phyloP scores from a whole-genome alignment of 768 basidiomycete genomes.

The Suillus hirtellus region DNA sequence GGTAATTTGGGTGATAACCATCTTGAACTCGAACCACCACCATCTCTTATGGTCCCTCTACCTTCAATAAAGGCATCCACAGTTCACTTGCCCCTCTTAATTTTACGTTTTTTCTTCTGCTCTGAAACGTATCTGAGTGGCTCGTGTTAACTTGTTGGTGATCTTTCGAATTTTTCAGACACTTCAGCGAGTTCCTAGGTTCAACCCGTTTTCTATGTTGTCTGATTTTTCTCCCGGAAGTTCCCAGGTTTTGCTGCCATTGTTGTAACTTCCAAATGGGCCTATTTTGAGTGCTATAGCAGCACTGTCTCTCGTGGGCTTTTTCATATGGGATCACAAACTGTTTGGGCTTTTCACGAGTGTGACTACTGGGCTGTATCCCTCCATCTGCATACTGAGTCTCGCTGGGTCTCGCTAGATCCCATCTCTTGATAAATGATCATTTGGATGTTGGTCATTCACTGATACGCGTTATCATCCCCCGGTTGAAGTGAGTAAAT shows the following conservation, averaged over 20 bases:
- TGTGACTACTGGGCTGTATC: too few relatives aligned
- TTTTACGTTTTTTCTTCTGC: background rate
- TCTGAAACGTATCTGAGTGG: background rate
- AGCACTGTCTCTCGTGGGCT: background rate
- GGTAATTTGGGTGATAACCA: conserved; percentile 22
- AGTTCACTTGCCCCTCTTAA: background rate
- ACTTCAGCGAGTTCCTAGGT: background rate
- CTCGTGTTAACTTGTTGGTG: background rate
- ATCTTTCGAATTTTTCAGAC: background rate
- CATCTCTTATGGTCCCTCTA: conserved; percentile 17
- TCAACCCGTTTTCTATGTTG: background rate
- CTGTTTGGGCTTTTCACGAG: background rate
- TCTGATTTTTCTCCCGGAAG: background rate
- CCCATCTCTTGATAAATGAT: background rate
- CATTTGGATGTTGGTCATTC: background rate
- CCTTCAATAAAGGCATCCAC: background rate
- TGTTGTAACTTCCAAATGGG: background rate
- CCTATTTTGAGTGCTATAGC: background rate
- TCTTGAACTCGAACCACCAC: conserved; percentile 35
- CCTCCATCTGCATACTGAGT: background rate
- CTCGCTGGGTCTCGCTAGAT: background rate
- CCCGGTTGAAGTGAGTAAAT: background rate
- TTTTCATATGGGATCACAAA: background rate
- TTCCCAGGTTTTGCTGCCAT: background rate
- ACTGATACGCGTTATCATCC: background rate